Percentiles rank a stretch among this genome's conserved stretches.
Conservation (phyloP, 306 rosid species). For the Trifolium repens region DNA sequence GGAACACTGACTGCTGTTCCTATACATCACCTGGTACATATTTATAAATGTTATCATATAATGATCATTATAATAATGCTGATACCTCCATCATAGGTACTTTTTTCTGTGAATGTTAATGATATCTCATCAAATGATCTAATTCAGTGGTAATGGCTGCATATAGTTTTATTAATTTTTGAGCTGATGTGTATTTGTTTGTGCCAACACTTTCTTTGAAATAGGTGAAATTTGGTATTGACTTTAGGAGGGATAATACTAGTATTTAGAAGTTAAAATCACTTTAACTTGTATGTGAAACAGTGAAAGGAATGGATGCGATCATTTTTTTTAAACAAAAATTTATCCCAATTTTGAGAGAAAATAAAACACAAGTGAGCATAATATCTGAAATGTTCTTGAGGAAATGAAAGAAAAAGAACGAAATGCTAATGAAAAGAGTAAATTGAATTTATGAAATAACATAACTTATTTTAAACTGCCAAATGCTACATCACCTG, state of each 20-base stretch:
- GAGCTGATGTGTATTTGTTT: not conserved
- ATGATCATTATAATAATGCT: slow-evolving; percentile 29
- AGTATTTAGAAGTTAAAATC: not conserved
- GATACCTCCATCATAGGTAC: slow-evolving; percentile 1
- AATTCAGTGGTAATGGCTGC: not conserved
- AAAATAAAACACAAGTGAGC: not conserved
- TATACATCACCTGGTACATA: slow-evolving; percentile 89
- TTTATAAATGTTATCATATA: slow-evolving; percentile 6
- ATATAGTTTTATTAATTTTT: not conserved
- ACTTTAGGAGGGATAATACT: not conserved
- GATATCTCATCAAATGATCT: slow-evolving; percentile 12
- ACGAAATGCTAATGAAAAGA: not conserved
- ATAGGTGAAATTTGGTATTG: not conserved
- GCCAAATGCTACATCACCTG: not conserved
- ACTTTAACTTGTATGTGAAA: not conserved
- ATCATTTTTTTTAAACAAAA: not conserved
- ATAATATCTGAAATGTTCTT: not conserved
- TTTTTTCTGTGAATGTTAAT: slow-evolving; percentile 24
- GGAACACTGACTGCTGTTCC: slow-evolving; percentile 96
- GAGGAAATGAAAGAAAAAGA: slow-evolving; percentile 3
- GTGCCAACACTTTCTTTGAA: not conserved
- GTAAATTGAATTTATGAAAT: not conserved
- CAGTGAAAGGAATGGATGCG: not conserved
- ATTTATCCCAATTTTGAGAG: not conserved
- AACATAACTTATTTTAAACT: not conserved